phyloP scores from a whole-genome alignment of 495 filamentous ascomycete species.

The Penicillium turbatum region DNA sequence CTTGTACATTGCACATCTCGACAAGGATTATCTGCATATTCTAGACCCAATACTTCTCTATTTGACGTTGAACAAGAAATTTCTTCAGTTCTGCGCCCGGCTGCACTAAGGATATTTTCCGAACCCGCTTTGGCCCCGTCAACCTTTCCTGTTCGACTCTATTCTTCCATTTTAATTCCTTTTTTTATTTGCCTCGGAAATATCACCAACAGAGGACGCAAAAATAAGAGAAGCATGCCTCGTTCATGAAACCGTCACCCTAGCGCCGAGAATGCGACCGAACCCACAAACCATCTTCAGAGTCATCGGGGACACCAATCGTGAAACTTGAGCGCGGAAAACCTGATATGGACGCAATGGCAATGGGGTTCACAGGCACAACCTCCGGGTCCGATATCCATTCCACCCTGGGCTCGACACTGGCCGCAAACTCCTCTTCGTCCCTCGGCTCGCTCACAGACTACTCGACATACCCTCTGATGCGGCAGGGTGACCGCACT shows the following conservation, averaged over 20 bases:
- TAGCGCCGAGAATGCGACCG: conserved; percentile 35
- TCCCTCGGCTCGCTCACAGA: conserved; percentile 38
- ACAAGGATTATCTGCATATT: not conserved
- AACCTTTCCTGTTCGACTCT: conserved; percentile 5
- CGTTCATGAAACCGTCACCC: conserved; percentile 21
- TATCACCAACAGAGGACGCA: not conserved
- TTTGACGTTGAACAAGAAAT: conserved; percentile 4
- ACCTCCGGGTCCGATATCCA: conserved; percentile 39
- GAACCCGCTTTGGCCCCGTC: conserved; percentile 11
- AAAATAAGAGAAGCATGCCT: conserved; percentile 16
- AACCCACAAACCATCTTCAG: conserved; percentile 22
- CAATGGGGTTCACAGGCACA: conserved; percentile 29
- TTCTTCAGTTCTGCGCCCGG: conserved; percentile 1
- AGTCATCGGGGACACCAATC: conserved; percentile 16
- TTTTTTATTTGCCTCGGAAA: conserved; percentile 2
- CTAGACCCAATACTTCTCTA: not conserved
- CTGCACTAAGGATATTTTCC: conserved; percentile 7
- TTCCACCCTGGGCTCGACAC: conserved; percentile 37
- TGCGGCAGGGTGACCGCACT: conserved; percentile 68
- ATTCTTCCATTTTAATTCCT: conserved; percentile 3
- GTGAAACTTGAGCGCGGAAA: conserved; percentile 20
- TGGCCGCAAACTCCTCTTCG: conserved; percentile 38
- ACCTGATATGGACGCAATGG: conserved; percentile 33
- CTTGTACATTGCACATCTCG: no score
- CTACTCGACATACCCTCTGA: conserved; percentile 57